Percentiles rank a stretch among this genome's conserved stretches.
These are phyloP conservation scores for Phytopythium oedochilum DNA, from an alignment of 352 stramenopile species.

Conservation along the genomic window DNA sequence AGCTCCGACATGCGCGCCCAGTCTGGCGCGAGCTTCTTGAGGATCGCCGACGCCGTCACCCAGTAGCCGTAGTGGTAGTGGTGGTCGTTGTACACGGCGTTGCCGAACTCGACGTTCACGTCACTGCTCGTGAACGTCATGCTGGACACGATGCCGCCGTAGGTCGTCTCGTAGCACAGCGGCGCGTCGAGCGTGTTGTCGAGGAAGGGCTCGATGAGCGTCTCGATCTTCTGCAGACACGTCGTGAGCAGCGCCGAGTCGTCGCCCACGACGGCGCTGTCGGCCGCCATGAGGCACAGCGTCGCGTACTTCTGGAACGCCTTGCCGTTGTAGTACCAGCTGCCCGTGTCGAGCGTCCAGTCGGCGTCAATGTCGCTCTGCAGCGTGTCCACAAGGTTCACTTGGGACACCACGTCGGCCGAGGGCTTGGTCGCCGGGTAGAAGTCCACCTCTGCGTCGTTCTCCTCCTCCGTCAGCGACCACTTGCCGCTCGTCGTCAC, in stretches of 20 bases:
- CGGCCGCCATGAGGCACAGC: constrained; percentile 25
- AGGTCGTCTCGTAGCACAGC: constrained; percentile 40
- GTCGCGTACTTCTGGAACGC: constrained; percentile 21
- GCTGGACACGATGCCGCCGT: constrained; percentile 27
- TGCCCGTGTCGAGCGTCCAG: constrained; percentile 26
- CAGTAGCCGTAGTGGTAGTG: constrained; percentile 64
- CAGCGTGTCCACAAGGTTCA: constrained; percentile 17
- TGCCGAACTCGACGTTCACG: constrained; percentile 42
- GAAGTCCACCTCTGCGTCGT: constrained; percentile 17
- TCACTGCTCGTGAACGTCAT: constrained; percentile 23
- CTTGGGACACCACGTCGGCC: constrained; percentile 8
- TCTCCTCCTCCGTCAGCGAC: constrained; percentile 13
- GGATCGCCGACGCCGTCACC: constrained; percentile 31
- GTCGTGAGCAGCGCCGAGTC: constrained; percentile 7
- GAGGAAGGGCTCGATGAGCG: constrained; percentile 36
- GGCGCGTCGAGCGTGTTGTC: constrained; percentile 27
- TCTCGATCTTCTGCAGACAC: constrained; percentile 29
- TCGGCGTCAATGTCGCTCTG: constrained; percentile 24
- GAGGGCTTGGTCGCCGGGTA: constrained; percentile 22
- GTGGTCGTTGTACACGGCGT: constrained; percentile 60
- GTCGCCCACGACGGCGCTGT: constrained; percentile 13
- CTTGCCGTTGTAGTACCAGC: constrained; percentile 56
- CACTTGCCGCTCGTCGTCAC: constrained; percentile 22
- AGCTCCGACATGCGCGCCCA: constrained; percentile 23
- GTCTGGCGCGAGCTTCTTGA: constrained; percentile 26